Evolutionary conservation across 2,329 filamentous ascomycete genomes (phyloP), one percentile per base, ranked within the genome.

Genomic region (Pestalotiopsis sp.): DNA sequence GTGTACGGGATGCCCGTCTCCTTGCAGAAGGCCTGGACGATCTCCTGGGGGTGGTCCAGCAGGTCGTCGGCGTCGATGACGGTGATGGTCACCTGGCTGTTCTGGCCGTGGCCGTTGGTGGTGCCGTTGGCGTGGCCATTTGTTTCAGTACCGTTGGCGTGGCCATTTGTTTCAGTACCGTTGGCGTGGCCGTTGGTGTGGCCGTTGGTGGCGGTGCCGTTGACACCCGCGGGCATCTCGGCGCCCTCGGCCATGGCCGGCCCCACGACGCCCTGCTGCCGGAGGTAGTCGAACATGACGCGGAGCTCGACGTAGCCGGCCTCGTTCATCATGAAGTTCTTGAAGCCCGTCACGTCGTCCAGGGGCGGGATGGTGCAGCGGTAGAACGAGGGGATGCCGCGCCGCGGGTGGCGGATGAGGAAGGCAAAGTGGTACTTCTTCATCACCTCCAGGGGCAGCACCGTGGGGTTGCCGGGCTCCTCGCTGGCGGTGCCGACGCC

Each of bases 41-140:
- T 91, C 63, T 86, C 88, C 70, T 91, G 88, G 0, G 95, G 96
- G 72, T 93, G 88, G 78, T 98, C 94, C 14, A 99, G 90, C 74
- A 98, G 86, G 77, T 98, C 96, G 76, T 99, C 96, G 23, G 95
- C 96, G 77, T 99, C 95, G 63, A 99, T 84, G 66, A 98, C 90
- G 71, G 94, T 97, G 72, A 98, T 92, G 75, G 90, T 88, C 17
- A 91, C 84, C 68, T 81, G 80, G 23, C 75, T 76, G 1, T 20
- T 17, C 45, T 78, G 67, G 41, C 68, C 77, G 64, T 77, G 65
- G 31, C 68, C 74, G 17, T 77, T n/a, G n/a, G n/a, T n/a, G n/a
- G n/a, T n/a, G n/a, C n/a, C n/a, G n/a, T n/a, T 67, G 11, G 66
- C 31, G 36, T 77, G 66, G n/a, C 83, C 87, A 57, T 76, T 75